Conservation (phyloP, 2,329 filamentous ascomycete genomes). For the Aspergillus floridensis region DNA sequence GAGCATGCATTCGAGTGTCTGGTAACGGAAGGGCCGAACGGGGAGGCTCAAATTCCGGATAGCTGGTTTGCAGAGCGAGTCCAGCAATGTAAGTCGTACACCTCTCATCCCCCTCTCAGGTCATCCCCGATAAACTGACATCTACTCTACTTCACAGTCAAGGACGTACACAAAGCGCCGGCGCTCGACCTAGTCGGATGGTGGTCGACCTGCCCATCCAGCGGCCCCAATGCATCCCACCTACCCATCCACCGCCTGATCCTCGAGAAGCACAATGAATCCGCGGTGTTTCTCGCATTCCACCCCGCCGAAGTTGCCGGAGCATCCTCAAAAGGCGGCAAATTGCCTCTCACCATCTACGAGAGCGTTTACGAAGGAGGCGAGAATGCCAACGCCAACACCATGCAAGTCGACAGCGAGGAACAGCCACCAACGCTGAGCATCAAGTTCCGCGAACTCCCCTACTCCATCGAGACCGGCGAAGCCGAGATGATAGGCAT, state of each 20-base stretch:
- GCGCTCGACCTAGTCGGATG: constrained; percentile 85
- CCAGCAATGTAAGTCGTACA: constrained; percentile 69
- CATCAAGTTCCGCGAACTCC: constrained; percentile 76
- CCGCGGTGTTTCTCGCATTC: constrained; percentile 82
- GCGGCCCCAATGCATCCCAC: constrained; percentile 66
- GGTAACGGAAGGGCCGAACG: constrained; percentile 50
- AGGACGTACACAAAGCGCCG: constrained; percentile 80
- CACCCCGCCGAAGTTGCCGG: constrained; percentile 62
- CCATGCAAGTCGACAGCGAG: constrained; percentile 70
- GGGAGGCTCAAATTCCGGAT: constrained; percentile 61
- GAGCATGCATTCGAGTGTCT: constrained; percentile 91
- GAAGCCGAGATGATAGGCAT: constrained; percentile 98
- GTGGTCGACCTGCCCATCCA: constrained; percentile 74
- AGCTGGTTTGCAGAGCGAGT: constrained; percentile 74
- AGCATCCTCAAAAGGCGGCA: constrained; percentile 63
- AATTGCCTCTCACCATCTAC: constrained; percentile 86
- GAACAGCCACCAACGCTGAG: constrained; percentile 48
- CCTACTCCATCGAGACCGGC: constrained; percentile 86
- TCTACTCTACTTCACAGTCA: constrained; percentile 57
- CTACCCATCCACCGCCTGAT: constrained; percentile 77
- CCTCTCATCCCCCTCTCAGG: background rate
- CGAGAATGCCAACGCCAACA: constrained; percentile 60
- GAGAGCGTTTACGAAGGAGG: constrained; percentile 75
- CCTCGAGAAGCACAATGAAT: constrained; percentile 73
- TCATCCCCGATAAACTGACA: background rate